A percentile compares a stretch with the other conserved stretches of the same genome.
phyloP scores from a whole-genome alignment of 2,329 filamentous ascomycete genomes.

The Aspergillus glaucus region DNA sequence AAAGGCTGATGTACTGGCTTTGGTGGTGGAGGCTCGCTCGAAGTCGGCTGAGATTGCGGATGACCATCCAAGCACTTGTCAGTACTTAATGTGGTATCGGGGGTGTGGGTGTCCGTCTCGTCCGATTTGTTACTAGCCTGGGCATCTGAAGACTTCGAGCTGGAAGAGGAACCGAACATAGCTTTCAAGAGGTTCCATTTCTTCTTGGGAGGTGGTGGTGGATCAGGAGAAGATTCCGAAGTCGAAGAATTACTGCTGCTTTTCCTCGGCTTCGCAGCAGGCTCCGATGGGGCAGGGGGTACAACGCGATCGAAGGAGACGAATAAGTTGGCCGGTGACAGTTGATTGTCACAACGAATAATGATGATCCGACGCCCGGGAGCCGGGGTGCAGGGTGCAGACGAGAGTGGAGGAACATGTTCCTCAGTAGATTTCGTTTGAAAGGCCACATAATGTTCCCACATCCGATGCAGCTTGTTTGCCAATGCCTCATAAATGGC shows the following conservation, averaged over 20 bases:
- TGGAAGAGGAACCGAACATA: slow-evolving; percentile 43
- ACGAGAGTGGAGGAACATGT: slow-evolving; percentile 58
- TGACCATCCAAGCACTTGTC: slow-evolving; percentile 25
- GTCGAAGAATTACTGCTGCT: slow-evolving; percentile 24
- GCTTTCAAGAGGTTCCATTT: slow-evolving; percentile 49
- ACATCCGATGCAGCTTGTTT: slow-evolving; percentile 62
- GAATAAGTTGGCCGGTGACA: slow-evolving; percentile 49
- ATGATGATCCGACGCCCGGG: slow-evolving; percentile 83
- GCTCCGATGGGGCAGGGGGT: slow-evolving; percentile 28
- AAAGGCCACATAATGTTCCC: slow-evolving; percentile 73
- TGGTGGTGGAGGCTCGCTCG: slow-evolving; percentile 24
- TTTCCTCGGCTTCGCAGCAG: slow-evolving; percentile 28
- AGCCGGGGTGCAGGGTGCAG: slow-evolving; percentile 75
- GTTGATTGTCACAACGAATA: slow-evolving; percentile 68
- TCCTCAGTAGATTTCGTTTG: slow-evolving; percentile 59
- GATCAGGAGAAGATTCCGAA: slow-evolving; percentile 11
- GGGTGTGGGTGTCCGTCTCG: slow-evolving; percentile 24
- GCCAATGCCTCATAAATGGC: slow-evolving; percentile 64
- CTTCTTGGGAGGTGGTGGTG: slow-evolving; percentile 28
- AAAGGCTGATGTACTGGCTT: slow-evolving; percentile 48
- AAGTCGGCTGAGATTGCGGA: slow-evolving; percentile 12
- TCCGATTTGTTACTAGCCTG: slow-evolving; percentile 34
- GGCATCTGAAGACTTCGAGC: slow-evolving; percentile 39
- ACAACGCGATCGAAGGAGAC: slow-evolving; percentile 60
- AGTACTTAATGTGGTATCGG: slow-evolving; percentile 18